Conservation (phyloP, 2,329 filamentous ascomycete species). For the Teratosphaeriaceae sp. region DNA sequence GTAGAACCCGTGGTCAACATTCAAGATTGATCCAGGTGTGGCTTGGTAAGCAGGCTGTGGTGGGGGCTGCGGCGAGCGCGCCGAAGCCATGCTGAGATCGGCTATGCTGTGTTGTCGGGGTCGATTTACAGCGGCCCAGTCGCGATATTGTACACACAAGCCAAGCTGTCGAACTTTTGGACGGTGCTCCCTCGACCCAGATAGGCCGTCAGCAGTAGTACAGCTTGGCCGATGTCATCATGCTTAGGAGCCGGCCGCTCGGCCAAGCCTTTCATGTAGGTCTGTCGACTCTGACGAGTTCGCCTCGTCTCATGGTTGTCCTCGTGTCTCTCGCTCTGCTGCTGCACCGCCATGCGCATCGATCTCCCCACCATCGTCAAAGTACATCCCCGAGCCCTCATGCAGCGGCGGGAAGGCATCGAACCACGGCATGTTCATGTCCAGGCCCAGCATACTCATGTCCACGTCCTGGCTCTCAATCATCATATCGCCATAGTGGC, state of each 20-base stretch:
- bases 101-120: too few species aligned
- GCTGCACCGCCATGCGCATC: neutral
- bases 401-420: constrained; percentile 25
- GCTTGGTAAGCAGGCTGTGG: constrained; percentile 29
- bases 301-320: neutral
- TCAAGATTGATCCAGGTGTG: constrained; percentile 23
- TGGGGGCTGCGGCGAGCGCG: constrained; percentile 5
- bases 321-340: neutral
- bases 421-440: constrained; percentile 64
- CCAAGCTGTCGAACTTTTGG: too few species aligned
- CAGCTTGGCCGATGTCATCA: constrained; percentile 1
- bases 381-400: neutral
- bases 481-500: constrained; percentile 49
- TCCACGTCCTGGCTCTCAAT: constrained; percentile 74
- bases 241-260: too few species aligned
- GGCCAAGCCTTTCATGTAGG: too few species aligned
- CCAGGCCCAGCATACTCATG: constrained; percentile 60
- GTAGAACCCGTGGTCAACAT: constrained; percentile 25
- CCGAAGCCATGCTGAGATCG: constrained; percentile 7
- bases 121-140: too few species aligned
- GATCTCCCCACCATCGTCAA: neutral
- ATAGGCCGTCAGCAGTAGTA: too few species aligned
- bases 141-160: too few species aligned
- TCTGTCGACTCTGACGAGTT: too few species aligned
- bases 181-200: too few species aligned